Conservation (phyloP, 192 early-diverging fungal genomes). For the Neocallimastix lanati region DNA sequence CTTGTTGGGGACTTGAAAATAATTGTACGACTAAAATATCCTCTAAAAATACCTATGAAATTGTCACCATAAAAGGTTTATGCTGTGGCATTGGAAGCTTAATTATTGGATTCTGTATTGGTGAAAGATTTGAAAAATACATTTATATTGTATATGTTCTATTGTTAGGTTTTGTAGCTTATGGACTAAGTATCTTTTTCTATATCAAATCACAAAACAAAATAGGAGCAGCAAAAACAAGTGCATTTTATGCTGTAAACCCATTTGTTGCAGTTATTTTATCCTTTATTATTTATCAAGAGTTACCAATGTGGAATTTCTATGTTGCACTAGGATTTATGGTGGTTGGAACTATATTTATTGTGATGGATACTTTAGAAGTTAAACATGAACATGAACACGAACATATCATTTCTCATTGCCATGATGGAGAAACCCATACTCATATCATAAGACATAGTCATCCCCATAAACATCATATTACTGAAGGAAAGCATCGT, state of each 20-base stretch:
- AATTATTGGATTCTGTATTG: not conserved
- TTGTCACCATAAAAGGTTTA: not conserved
- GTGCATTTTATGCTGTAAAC: not conserved
- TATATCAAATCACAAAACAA: not conserved
- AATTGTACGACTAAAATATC: not conserved
- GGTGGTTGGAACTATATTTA: not conserved
- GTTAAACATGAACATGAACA: not conserved
- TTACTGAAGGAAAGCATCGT: not conserved
- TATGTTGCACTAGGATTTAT: not conserved
- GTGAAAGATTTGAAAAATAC: not conserved
- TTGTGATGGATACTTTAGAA: not conserved
- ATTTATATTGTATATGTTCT: not conserved
- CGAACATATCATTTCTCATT: not conserved
- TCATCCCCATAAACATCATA: not conserved
- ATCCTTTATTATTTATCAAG: not conserved
- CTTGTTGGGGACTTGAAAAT: not conserved
- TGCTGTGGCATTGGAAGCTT: not conserved
- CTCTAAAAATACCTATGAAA: not conserved
- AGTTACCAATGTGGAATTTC: not conserved
- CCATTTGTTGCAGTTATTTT: not conserved
- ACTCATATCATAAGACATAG: not conserved
- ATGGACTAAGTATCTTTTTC: not conserved
- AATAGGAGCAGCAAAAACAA: not conserved
- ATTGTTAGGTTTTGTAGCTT: not conserved
- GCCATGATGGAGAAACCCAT: not conserved